Evolutionary conservation across 345 rosid genomes (phyloP), one percentile per base, ranked within the genome.

Genomic region (Moricandia arvensis): DNA sequence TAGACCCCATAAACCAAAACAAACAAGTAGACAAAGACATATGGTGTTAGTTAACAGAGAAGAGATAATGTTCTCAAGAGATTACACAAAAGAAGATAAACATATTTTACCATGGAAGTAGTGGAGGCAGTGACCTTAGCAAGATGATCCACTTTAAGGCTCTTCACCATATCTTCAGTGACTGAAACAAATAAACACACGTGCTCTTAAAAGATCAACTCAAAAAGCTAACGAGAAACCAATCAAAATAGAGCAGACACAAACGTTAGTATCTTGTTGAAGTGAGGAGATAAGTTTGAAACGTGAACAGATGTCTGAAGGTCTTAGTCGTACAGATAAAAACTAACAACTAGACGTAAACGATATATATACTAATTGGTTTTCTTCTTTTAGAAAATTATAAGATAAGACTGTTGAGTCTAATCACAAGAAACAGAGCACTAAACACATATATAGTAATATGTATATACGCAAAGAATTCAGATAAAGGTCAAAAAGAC

Each of bases 141-240:
- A 77, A 57, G 74, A 80, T 77, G 61, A 72, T 84, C 83, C 2
- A 80, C 75, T 75, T 80, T 77, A 38, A 77, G 79, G 45, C 58
- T 77, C 79, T 70, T 75, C 82, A 74, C 83, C 83, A 80, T 80
- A 51, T 77, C 54, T 75, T 79, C 79, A 55, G 31, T 24, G 8
- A 71, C 85, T 81, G 76, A 67, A 71, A 59, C 73, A 66, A 16
- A 54, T 24, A 55, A 59, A 59, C 9, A 66, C 65, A 59, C 47
- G 26, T 58, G 34, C 0, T 3, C 27, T 21, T 9, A 21, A 45
- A 38, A 66, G 41, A 66, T 59, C 59, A 60, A 78, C 30, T 63
- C 16, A 54, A 21, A 18, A 54, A 68, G 2, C 12, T 2, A 12
- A 8, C 15, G 38, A 67, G 45, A 62, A 61, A 68, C 63, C 38